Percentiles rank a stretch among this genome's conserved stretches.
Conservation (phyloP, 306 rosid species). For the Urtica urens region DNA sequence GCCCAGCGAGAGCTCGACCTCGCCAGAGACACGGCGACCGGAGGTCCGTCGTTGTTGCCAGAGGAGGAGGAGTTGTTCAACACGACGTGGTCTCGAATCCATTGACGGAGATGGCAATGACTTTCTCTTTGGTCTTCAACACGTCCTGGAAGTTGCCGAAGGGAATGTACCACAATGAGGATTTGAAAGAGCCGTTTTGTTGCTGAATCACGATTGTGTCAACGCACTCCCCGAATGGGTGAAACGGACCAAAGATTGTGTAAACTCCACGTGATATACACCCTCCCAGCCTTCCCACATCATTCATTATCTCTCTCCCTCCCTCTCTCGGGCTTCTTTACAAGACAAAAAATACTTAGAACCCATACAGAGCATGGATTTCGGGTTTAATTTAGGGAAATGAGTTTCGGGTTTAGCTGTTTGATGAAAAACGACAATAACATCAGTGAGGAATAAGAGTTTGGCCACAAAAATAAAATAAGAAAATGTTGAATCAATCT, state of each 20-base stretch:
- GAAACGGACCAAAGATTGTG: constrained; percentile 71
- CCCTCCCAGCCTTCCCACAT: constrained; percentile 68
- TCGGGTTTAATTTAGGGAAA: too few species aligned
- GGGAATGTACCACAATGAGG: constrained; percentile 82
- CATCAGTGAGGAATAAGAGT: too few species aligned
- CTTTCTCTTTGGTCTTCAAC: constrained; percentile 61
- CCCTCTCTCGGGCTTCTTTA: constrained; percentile 11
- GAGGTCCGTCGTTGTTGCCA: constrained; percentile 23
- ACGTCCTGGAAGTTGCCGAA: constrained; percentile 93
- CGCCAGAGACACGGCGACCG: constrained; percentile 12
- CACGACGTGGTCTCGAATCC: constrained; percentile 40
- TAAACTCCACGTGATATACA: constrained; percentile 59
- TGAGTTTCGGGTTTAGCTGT: too few species aligned
- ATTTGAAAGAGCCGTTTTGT: constrained; percentile 67
- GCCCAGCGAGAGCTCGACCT: constrained; percentile 39
- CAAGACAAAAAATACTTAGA: background rate
- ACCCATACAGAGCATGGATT: too few species aligned
- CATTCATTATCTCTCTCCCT: constrained; percentile 48
- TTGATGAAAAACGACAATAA: too few species aligned
- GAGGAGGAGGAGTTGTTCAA: constrained; percentile 27
- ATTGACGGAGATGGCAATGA: constrained; percentile 56
- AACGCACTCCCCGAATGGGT: constrained; percentile 95
- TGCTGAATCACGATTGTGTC: constrained; percentile 82
- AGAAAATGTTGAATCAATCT: too few species aligned
- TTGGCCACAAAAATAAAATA: too few species aligned